phyloP scores from a whole-genome alignment of 768 basidiomycete species.

The Leccinum imitatum region DNA sequence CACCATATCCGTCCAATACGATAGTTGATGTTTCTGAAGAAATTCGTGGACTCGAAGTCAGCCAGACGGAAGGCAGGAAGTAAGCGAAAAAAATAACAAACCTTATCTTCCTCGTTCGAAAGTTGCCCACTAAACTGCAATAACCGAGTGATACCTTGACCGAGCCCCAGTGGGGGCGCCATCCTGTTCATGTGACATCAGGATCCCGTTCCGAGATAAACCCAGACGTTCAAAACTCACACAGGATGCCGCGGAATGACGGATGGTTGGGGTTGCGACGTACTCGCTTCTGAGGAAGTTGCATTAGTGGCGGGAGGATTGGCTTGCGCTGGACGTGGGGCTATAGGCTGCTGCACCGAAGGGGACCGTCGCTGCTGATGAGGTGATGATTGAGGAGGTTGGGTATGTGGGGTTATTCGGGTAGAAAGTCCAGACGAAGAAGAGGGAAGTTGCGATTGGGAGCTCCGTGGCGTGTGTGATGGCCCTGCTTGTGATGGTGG shows the following conservation, averaged over 20 bases:
- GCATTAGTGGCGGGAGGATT: slow-evolving; percentile 25
- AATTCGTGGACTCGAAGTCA: slow-evolving; percentile 6
- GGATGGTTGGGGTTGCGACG: background rate
- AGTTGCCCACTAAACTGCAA: slow-evolving; percentile 71
- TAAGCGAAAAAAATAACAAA: slow-evolving; percentile 16
- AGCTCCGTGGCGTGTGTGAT: slow-evolving; percentile 47
- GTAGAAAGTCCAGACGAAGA: slow-evolving; percentile 26
- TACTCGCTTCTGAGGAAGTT: slow-evolving; percentile 25
- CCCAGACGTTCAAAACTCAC: slow-evolving; percentile 23
- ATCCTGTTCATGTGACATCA: slow-evolving; percentile 28
- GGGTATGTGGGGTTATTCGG: slow-evolving; percentile 39
- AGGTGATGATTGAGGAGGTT: slow-evolving; percentile 32
- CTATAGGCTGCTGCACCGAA: slow-evolving; percentile 36
- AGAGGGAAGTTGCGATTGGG: slow-evolving; percentile 37
- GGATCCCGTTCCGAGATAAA: slow-evolving; percentile 6
- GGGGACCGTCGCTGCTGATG: slow-evolving; percentile 35
- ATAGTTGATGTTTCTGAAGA: slow-evolving; percentile 57
- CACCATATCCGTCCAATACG: slow-evolving; percentile 67
- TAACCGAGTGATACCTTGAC: slow-evolving; percentile 64
- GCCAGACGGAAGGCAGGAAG: background rate
- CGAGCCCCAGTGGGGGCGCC: slow-evolving; percentile 44
- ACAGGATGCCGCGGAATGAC: slow-evolving; percentile 7
- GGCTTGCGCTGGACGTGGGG: slow-evolving; percentile 36
- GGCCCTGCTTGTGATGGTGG: slow-evolving; percentile 51
- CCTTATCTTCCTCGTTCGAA: slow-evolving; percentile 52